Evolutionary conservation across 139 green algal genomes (phyloP).

Genomic region (Diplosphaera chodatii): DNA sequence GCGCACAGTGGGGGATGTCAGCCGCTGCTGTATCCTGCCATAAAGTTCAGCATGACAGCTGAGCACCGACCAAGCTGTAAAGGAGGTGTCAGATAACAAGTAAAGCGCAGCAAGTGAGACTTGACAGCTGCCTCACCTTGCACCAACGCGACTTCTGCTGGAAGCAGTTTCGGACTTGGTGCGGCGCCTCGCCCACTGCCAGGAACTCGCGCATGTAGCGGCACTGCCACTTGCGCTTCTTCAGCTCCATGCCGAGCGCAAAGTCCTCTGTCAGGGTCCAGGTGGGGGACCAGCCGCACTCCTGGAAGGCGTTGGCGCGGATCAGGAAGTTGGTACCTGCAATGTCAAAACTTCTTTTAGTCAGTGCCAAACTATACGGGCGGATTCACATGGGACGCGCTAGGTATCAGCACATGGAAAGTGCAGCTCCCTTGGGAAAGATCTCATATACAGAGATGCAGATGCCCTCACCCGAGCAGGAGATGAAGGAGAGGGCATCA

Average conservation of each 20-base stretch:
- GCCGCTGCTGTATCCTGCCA: too few relatives aligned
- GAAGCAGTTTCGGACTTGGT: conserved; percentile 77
- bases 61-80: too few relatives aligned
- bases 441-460: too few relatives aligned
- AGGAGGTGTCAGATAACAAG: too few relatives aligned
- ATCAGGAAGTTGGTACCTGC: conserved; percentile 67
- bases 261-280: conserved; percentile 71
- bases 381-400: too few relatives aligned
- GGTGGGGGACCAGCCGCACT: conserved; percentile 59
- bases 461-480: conserved; percentile 58
- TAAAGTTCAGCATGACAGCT: too few relatives aligned
- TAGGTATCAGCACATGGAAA: too few relatives aligned
- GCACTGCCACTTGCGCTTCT: conserved; percentile 31
- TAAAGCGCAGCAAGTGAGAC: too few relatives aligned
- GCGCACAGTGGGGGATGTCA: too few relatives aligned
- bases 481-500: conserved; percentile 54
- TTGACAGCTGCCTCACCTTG: conserved; percentile 58
- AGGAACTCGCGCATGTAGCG: conserved; percentile 71
- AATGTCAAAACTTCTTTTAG: too few relatives aligned
- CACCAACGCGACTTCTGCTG: conserved; percentile 75
- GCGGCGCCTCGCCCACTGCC: conserved; percentile 66
- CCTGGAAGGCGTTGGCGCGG: conserved; percentile 38
- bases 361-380: too few relatives aligned
- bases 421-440: too few relatives aligned
- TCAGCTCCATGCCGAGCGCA: conserved; percentile 61